phyloP scores from a whole-genome alignment of 208 protist species.

The Crithidia sp. region DNA sequence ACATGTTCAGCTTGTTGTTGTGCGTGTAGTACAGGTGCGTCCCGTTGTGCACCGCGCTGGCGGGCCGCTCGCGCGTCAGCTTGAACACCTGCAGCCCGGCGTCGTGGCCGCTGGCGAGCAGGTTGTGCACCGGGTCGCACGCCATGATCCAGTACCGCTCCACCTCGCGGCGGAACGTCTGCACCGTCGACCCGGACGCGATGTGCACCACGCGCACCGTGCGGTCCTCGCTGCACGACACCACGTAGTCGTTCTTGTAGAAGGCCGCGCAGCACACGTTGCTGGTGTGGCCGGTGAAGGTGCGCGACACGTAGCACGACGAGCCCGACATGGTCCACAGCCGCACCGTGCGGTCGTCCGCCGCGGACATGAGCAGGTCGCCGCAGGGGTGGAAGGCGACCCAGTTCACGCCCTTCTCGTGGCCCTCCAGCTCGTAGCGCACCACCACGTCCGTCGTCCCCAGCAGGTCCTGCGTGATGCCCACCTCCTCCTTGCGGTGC shows the following conservation, averaged over 20 bases:
- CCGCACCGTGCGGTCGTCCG: conserved; percentile 98
- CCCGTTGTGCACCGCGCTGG: conserved; percentile 55
- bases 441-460: conserved; percentile 94
- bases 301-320: conserved; percentile 90
- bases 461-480: conserved; percentile 94
- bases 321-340: conserved; percentile 95
- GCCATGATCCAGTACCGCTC: conserved; percentile 99
- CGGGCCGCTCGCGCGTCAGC: conserved; percentile 96
- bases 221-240: conserved; percentile 97
- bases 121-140: conserved; percentile 91
- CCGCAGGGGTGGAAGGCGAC: conserved; percentile 97
- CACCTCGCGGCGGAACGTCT: conserved; percentile 94
- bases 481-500: conserved; percentile 61
- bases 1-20: conserved; percentile 50
- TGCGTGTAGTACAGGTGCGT: conserved; percentile 66
- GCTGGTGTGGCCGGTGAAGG: conserved; percentile 96
- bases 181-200: conserved; percentile 43
- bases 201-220: conserved; percentile 95
- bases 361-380: conserved; percentile 94
- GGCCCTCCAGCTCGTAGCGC: conserved; percentile 97
- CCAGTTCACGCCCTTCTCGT: conserved; percentile 99
- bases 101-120: conserved; percentile 98
- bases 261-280: conserved; percentile 98
- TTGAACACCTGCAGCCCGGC: conserved; percentile 98
- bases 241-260: conserved; percentile 97